Evolutionary conservation across 2,329 filamentous ascomycete species (phyloP), one percentile per base, ranked within the genome.

Genomic region (Aspergillus arachidicola): DNA sequence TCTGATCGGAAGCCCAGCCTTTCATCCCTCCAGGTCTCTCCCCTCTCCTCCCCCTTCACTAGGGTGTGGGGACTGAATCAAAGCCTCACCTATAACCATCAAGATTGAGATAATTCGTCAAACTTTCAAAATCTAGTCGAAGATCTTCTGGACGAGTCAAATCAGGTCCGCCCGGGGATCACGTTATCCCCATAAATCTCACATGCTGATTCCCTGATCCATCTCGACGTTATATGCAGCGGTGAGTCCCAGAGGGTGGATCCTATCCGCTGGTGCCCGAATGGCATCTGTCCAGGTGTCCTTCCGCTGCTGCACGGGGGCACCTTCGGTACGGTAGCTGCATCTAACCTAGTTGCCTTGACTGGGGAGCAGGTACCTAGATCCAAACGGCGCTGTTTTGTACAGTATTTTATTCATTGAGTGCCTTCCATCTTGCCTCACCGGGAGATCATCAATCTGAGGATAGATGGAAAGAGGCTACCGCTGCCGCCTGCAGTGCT

Each of bases 391-490:
- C 26, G 43, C 57, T 38, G 43, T 36, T 50, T 38, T 12, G 28
- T 38, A 34, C 57, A 23, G 30, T 30, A 30, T n/a, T 43, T n/a
- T 14, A 12, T 26, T 54, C 21, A 55, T 55, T 55, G 51, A 38
- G 7, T 38, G 30, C 10, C 45, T 48, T n/a, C 28, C 28, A 58
- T 58, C 56, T 23, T 48, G 56, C 43, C 45, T 34, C 56, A 58
- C 43, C 56, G 56, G 56, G 43, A 48, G 56, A 58, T 58, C 56
- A 58, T 36, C 56, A 41, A 58, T 30, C 28, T 45, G 38, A 48
- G 30, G 23, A 21, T 55, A 55, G 51, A 36, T 54, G 51, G 10
- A 23, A 32, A 55, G 34, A 38, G 32, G 21, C 32, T 55, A 38
- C 51, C 12, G 12, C n/a, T 41, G n/a, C 14, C 51, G 2, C 51